Conservation (phyloP, 2,329 filamentous ascomycete genomes). For the Laburnicola sp. region DNA sequence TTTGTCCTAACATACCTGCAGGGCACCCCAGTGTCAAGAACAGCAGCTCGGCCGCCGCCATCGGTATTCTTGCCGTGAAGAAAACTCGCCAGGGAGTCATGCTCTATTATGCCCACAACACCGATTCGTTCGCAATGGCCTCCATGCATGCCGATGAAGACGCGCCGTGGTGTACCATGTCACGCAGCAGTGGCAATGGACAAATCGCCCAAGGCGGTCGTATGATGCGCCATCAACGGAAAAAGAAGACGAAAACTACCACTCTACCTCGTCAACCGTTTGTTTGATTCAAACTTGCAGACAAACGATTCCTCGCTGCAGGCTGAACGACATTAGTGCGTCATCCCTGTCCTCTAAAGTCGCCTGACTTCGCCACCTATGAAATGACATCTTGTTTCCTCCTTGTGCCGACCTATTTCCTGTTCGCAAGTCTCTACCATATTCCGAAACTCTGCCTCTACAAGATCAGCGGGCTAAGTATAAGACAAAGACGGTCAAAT, state of each 20-base stretch:
- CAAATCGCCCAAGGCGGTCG: conserved; percentile 60
- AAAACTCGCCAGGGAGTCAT: conserved; percentile 75
- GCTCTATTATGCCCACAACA: conserved; percentile 95
- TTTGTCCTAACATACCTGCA: conserved; percentile 28
- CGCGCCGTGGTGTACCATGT: conserved; percentile 83
- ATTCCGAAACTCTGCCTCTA: not conserved
- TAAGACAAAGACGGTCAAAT: not conserved
- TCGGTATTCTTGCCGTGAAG: conserved; percentile 89
- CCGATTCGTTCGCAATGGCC: conserved; percentile 81
- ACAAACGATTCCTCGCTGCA: no score
- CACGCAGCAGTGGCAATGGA: conserved; percentile 63
- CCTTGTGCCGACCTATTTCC: not conserved
- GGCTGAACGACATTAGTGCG: no score
- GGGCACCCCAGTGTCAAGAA: conserved; percentile 78
- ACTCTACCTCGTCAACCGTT: not conserved
- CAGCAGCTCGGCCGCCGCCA: conserved; percentile 79
- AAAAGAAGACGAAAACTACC: conserved; percentile 32
- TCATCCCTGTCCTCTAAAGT: no score
- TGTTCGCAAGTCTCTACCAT: not conserved
- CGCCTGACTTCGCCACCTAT: no score
- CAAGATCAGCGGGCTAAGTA: not conserved
- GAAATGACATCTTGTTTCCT: not conserved
- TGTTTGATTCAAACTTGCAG: not conserved
- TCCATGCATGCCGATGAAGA: conserved; percentile 82
- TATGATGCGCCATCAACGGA: conserved; percentile 47